Evolutionary conservation across 306 rosid genomes (phyloP).

Genomic region (Clitoria ternatea): DNA sequence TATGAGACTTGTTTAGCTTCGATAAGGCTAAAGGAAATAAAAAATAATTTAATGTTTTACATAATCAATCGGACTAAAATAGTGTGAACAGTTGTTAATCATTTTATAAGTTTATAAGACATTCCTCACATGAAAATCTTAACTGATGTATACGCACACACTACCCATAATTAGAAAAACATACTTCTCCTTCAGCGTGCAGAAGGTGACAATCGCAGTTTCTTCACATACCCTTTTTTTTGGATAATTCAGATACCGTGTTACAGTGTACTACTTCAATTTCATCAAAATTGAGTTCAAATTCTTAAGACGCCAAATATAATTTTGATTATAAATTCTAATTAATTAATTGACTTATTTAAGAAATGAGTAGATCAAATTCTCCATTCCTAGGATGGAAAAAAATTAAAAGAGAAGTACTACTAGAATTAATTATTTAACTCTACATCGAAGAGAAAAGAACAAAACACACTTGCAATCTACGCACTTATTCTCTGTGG

Average conservation of each 20-base stretch:
- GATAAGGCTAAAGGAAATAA: not conserved
- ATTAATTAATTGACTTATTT: not conserved
- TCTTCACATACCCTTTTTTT: not conserved
- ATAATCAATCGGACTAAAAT: conserved; percentile 10
- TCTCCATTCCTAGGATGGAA: not conserved
- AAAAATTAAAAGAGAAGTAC: not conserved
- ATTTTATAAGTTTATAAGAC: conserved; percentile 19
- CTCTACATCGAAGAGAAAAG: conserved; percentile 6
- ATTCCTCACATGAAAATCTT: conserved; percentile 24
- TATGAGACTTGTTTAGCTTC: conserved; percentile 19
- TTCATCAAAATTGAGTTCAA: not conserved
- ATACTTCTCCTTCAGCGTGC: too few relatives aligned
- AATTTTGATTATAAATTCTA: not conserved
- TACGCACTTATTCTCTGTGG: not conserved
- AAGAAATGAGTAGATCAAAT: not conserved
- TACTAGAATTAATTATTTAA: not conserved
- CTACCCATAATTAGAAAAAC: too few relatives aligned
- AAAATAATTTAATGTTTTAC: not conserved
- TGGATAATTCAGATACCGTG: too few relatives aligned
- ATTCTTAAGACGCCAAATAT: not conserved
- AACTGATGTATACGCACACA: too few relatives aligned
- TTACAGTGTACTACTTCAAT: too few relatives aligned
- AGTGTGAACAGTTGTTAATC: conserved; percentile 14
- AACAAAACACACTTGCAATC: not conserved
- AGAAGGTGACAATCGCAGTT: conserved; percentile 1